These are phyloP conservation scores for Rheum nobile DNA, from an alignment of 148 eudicot species.

Conservation along the genomic window DNA sequence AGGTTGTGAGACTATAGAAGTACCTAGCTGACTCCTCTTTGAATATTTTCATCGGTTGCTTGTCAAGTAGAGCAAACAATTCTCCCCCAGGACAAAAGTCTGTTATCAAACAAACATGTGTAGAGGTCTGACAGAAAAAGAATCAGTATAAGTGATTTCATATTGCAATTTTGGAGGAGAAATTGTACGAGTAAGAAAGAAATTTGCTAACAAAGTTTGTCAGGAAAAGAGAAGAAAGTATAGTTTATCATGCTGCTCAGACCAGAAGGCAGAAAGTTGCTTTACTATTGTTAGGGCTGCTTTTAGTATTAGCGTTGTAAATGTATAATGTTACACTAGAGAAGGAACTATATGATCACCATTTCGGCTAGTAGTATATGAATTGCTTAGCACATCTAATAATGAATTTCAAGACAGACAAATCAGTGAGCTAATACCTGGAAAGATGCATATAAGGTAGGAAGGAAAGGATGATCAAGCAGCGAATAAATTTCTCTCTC, in stretches of 20 bases:
- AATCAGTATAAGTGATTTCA: slow-evolving; percentile 12
- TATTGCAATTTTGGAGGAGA: not conserved
- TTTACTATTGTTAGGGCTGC: not conserved
- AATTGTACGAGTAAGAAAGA: not conserved
- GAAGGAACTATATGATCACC: not conserved
- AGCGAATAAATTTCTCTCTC: slow-evolving; percentile 86
- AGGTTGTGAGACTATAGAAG: not conserved
- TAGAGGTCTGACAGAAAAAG: slow-evolving; percentile 54
- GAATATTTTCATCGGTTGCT: slow-evolving; percentile 85
- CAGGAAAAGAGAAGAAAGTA: not conserved
- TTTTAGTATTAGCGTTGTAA: not conserved
- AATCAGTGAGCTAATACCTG: slow-evolving; percentile 36
- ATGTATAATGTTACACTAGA: not conserved
- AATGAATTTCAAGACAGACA: slow-evolving; percentile 1
- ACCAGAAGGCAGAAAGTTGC: not conserved
- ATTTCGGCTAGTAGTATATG: not conserved
- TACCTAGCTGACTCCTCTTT: slow-evolving; percentile 97
- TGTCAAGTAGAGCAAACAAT: slow-evolving; percentile 88
- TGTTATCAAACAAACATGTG: slow-evolving; percentile 92
- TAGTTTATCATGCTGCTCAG: not conserved
- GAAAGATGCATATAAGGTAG: slow-evolving; percentile 80
- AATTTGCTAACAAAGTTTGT: not conserved
- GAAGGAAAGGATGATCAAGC: slow-evolving; percentile 95
- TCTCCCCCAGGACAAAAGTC: slow-evolving; percentile 99
- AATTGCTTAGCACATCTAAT: not conserved